A percentile compares a stretch with the other conserved stretches of the same genome.
phyloP scores from a whole-genome alignment of 345 rosid genomes.

The Arabidopsis suecica region DNA sequence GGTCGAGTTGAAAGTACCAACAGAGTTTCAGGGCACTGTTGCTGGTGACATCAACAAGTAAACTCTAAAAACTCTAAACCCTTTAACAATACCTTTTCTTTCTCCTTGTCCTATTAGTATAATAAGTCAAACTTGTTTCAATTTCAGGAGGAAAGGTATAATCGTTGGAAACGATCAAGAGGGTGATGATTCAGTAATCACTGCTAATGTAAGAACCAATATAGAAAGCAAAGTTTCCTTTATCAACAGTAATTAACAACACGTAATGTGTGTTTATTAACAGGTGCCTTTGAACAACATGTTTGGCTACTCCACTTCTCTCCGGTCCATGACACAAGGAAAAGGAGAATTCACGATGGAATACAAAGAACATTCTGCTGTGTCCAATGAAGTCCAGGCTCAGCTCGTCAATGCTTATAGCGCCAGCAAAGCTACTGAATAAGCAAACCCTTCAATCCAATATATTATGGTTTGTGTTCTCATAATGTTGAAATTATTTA shows the following conservation, averaged over 20 bases:
- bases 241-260: not conserved
- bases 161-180: constrained; percentile 98
- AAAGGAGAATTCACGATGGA: constrained; percentile 99
- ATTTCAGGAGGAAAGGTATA: constrained; percentile 91
- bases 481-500: constrained; percentile 12
- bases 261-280: constrained; percentile 3
- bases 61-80: constrained; percentile 25
- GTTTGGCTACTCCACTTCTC: constrained; percentile 98
- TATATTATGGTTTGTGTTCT: constrained; percentile 7
- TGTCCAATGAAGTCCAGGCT: constrained; percentile 84
- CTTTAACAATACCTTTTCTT: not conserved
- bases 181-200: constrained; percentile 87
- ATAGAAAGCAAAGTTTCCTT: not conserved
- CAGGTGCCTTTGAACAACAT: constrained; percentile 97
- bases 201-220: constrained; percentile 63
- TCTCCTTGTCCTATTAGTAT: not conserved
- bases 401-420: constrained; percentile 81
- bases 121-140: constrained; percentile 9
- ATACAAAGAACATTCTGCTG: constrained; percentile 90
- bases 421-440: constrained; percentile 62
- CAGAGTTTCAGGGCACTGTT: constrained; percentile 96
- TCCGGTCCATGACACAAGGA: constrained; percentile 99
- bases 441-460: not conserved
- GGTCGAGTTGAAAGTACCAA: constrained; percentile 94
- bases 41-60: constrained; percentile 98